Conservation (phyloP, 495 filamentous ascomycete genomes). For the Aspergillus saccharolyticus region DNA sequence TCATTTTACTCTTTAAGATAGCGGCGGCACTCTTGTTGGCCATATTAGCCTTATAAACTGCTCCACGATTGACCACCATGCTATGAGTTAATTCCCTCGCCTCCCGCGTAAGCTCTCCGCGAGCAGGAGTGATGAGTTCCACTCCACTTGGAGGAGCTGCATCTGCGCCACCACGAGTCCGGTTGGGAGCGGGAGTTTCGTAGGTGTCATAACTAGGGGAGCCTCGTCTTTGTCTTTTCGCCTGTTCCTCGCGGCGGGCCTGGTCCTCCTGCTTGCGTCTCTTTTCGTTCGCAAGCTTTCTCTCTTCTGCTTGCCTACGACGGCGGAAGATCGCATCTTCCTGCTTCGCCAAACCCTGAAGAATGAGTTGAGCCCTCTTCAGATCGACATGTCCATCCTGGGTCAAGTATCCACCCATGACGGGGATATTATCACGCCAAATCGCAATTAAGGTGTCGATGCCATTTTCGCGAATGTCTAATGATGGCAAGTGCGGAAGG, state of each 20-base stretch:
- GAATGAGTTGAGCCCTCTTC: constrained; percentile 78
- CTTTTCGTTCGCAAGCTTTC: constrained; percentile 70
- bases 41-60: constrained; percentile 69
- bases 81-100: constrained; percentile 70
- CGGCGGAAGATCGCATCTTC: constrained; percentile 91
- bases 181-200: constrained; percentile 25
- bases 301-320: constrained; percentile 75
- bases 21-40: constrained; percentile 95
- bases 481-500: constrained; percentile 88
- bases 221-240: constrained; percentile 39
- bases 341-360: constrained; percentile 85
- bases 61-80: constrained; percentile 76
- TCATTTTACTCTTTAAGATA: constrained; percentile 75
- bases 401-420: constrained; percentile 93
- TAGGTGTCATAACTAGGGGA: constrained; percentile 43
- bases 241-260: constrained; percentile 45
- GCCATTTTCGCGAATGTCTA: constrained; percentile 95
- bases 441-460: constrained; percentile 94
- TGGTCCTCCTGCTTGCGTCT: constrained; percentile 67
- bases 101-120: constrained; percentile 56
- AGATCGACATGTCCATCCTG: constrained; percentile 91
- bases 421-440: constrained; percentile 87
- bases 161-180: constrained; percentile 28
- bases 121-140: constrained; percentile 55
- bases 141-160: constrained; percentile 40